Evolutionary conservation across 257 asterid species (phyloP).

Genomic region (Solanum chilense): DNA sequence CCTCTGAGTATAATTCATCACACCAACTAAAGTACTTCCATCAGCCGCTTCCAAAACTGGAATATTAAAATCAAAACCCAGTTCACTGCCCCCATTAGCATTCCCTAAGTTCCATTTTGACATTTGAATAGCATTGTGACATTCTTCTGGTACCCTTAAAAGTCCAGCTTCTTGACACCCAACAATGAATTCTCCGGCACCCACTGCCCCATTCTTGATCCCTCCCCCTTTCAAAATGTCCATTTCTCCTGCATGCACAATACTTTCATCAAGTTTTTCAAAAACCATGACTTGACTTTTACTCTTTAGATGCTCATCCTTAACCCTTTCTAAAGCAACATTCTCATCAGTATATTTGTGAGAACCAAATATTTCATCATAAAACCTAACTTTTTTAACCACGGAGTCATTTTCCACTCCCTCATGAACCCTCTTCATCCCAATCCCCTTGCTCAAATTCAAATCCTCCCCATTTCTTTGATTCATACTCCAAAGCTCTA

Average conservation of each 20-base stretch:
- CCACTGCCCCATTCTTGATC: slow-evolving; percentile 15
- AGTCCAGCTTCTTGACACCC: not conserved
- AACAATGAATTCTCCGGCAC: not conserved
- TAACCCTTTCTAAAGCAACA: not conserved
- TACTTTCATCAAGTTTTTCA: slow-evolving; percentile 10
- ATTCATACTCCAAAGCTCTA: not conserved
- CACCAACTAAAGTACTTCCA: not conserved
- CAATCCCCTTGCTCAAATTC: not conserved
- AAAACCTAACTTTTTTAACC: slow-evolving; percentile 31
- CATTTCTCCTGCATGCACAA: slow-evolving; percentile 6
- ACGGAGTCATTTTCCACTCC: slow-evolving; percentile 12
- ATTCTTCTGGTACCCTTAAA: slow-evolving; percentile 5
- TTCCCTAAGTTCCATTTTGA: not conserved
- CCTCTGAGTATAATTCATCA: slow-evolving; percentile 3
- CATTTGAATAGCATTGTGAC: slow-evolving; percentile 2
- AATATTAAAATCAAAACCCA: slow-evolving; percentile 35
- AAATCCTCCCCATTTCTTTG: not conserved
- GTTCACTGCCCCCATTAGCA: slow-evolving; percentile 6
- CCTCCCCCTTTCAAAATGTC: slow-evolving; percentile 4
- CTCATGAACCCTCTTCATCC: slow-evolving; percentile 40
- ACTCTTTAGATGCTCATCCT: not conserved
- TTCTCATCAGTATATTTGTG: not conserved
- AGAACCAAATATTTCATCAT: slow-evolving; percentile 3
- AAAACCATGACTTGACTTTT: not conserved
- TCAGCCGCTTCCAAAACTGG: not conserved